Evolutionary conservation across 1,284 basidiomycete species (phyloP), one percentile per base, ranked within the genome.

Genomic region (Sporisorium iseilematis-ciliati): DNA sequence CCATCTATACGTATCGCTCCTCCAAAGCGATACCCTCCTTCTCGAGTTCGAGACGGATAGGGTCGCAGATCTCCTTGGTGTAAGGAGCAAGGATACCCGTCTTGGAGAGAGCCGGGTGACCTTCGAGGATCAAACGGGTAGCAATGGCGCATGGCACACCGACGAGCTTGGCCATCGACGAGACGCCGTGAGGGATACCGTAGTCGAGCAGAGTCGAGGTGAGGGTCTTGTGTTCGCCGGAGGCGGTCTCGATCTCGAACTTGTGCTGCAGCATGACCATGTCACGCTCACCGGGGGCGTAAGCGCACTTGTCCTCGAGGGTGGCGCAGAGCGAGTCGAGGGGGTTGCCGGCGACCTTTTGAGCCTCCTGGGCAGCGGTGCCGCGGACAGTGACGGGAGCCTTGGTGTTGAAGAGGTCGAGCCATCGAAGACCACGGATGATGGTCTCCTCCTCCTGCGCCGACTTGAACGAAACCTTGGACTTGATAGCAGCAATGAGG

Each of bases 221-320:
- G 82, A 94, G 87, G 33, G 91, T 95, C 88, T 96, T 90, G 90
- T 91, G 88, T 82, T 92, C 89, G 73, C 88, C 87, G 33, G 79
- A 80, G 69, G 74, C 80, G 52, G 73, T 51, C 53, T 69, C 66
- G 59, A 75, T 65, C 48, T 76, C 52, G 56, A 81, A 79, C 50
- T 95, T 96, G 90, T 99, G 96, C 87, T 98, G 95, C 57, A 99
- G 90, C 90, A 97, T 93, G 78, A 99, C 93, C 77, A 98, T 90
- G 86, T 99, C 96, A 21, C 94, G 91, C 87, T 98, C 95, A 72
- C 93, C 93, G 51, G 89, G 87, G 73, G 91, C 92, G 87, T 97
- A 98, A 86, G 91, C 90, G 92, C 97, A 97, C 86, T 97, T 90
- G 75, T 88, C 89, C 88, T 99, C 95, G 56, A 99, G 90, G 33